Conservation (phyloP, 495 filamentous ascomycete genomes). For the Penicillium coprophilum region DNA sequence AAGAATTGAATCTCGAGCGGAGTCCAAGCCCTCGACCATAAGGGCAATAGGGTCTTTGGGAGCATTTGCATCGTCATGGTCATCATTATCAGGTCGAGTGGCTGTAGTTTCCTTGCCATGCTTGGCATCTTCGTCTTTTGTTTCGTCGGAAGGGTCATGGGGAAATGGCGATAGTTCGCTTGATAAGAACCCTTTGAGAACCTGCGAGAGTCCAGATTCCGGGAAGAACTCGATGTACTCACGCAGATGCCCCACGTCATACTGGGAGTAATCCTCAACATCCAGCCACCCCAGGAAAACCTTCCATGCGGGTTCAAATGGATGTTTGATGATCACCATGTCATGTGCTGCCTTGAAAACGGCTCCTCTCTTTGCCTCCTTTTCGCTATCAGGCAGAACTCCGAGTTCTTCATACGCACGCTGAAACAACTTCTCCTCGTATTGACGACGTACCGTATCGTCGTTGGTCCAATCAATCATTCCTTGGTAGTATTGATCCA, state of each 20-base stretch:
- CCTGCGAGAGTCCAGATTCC: conserved; percentile 73
- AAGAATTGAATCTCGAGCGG: conserved; percentile 68
- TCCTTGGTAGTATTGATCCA: conserved; percentile 74
- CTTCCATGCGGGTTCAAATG: conserved; percentile 86
- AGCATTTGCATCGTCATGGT: conserved; percentile 46
- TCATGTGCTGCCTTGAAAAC: conserved; percentile 75
- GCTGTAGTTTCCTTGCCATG: conserved; percentile 27
- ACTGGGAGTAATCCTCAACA: conserved; percentile 64
- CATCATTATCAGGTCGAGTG: not conserved
- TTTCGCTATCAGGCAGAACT: conserved; percentile 62
- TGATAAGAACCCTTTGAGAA: conserved; percentile 74
- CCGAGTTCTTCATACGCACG: conserved; percentile 74
- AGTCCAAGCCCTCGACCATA: conserved; percentile 80
- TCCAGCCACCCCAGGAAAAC: conserved; percentile 89
- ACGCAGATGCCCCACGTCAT: conserved; percentile 70
- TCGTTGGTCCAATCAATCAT: conserved; percentile 88
- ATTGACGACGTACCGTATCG: conserved; percentile 76
- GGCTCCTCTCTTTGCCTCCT: conserved; percentile 63
- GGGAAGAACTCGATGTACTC: conserved; percentile 86
- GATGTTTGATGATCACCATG: conserved; percentile 95
- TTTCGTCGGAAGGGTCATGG: conserved; percentile 29
- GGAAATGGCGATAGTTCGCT: conserved; percentile 85
- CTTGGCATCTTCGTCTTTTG: conserved; percentile 31
- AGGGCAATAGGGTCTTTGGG: conserved; percentile 72
- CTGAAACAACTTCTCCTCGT: conserved; percentile 88